Conservation (phyloP, 148 eudicot genomes). For the Nepenthes mirabilis region DNA sequence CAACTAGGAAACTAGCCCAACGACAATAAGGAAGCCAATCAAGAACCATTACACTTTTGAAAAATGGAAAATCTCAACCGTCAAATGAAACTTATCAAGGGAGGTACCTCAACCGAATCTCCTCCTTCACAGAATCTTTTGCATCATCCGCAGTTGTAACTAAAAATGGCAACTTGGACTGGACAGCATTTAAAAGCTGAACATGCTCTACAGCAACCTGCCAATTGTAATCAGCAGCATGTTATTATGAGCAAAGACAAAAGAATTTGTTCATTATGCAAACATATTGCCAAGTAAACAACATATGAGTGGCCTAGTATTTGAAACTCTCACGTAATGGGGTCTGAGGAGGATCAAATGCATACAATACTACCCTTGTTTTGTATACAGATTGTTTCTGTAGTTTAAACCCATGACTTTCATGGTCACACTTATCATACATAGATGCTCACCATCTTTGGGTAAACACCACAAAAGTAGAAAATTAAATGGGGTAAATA, state of each 20-base stretch:
- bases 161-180: slow-evolving; percentile 69
- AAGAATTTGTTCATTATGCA: not conserved
- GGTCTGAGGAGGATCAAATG: too few species aligned
- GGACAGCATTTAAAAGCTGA: slow-evolving; percentile 65
- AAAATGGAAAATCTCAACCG: not conserved
- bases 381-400: too few species aligned
- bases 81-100: slow-evolving; percentile 2
- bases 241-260: not conserved
- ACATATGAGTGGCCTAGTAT: not conserved
- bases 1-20: not conserved
- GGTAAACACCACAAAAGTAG: too few species aligned
- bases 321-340: too few species aligned
- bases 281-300: not conserved
- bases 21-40: not conserved
- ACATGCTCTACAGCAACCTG: slow-evolving; percentile 90
- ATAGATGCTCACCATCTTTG: too few species aligned
- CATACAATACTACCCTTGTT: too few species aligned
- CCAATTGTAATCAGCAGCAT: slow-evolving; percentile 10
- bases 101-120: slow-evolving; percentile 72
- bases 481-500: too few species aligned
- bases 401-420: too few species aligned
- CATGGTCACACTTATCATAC: too few species aligned
- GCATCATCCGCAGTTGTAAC: slow-evolving; percentile 79
- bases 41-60: not conserved
- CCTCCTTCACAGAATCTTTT: slow-evolving; percentile 72